Base-by-base conservation (phyloP, 495 filamentous ascomycete genomes). In the Lasiosphaeriaceae sp. region DNA sequence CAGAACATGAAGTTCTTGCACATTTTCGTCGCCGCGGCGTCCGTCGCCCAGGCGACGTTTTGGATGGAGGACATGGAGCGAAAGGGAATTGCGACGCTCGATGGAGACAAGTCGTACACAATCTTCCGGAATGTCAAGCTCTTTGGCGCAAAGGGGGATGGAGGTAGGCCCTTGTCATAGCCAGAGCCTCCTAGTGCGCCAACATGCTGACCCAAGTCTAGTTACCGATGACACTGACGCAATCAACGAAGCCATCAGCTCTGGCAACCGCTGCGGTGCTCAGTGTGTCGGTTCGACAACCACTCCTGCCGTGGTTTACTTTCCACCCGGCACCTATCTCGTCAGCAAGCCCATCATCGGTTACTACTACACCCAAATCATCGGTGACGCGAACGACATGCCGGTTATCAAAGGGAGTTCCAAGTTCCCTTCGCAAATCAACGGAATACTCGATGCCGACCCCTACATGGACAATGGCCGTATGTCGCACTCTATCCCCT, bases 71-170 rank as follows among this genome's bases (percentile, higher is more conserved):
- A 66, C 11, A 70, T 79, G 37, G 24, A 55, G 17, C 74, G 74
- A 47, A 69, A 71, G 58, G 77, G 77, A 20, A 62, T 71, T 52
- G 68, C 75, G 14, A 63, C 77, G 14, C 74, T 74, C 62, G 74
- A 71, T 66, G 83, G 88, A 19, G 92, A 94, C 68, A 49, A 48
- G 21, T 26, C n/a, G 29, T 56, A 56, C 54, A 12, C 24, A 9
- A 21, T 95, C 26, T 95, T 83, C 66, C 83, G 92, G 21, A 95
- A 96, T 66, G 90, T 96, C 46, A 87, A 81, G 73, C 88, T 90
- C 59, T 91, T 79, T 68, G 89, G 89, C 22, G 89, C 89, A 3
- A 85, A 77, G 52, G 88, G 86, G 66, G 87, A 93, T 59, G 90
- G 90, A 57, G 52, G 63, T 65, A 57, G 31, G 22, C 26, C 9